phyloP scores from a whole-genome alignment of 1,284 basidiomycete genomes.

The Papiliotrema flavescens region DNA sequence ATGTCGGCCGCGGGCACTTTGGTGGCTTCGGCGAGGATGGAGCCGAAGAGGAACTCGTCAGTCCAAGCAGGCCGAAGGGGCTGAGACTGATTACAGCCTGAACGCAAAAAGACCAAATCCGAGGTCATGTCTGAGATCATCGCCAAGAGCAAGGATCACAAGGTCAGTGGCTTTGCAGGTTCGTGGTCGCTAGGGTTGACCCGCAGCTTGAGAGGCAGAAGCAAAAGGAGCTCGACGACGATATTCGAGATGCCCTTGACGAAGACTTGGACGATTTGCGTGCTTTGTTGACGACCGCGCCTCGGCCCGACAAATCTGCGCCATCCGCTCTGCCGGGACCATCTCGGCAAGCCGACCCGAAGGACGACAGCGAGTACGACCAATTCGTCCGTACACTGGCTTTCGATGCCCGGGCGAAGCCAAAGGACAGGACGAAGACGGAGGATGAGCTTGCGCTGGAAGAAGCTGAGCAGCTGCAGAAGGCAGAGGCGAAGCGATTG shows the following conservation, averaged over 20 bases:
- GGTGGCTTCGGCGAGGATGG: conserved; percentile 74
- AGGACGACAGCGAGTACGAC: conserved; percentile 64
- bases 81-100: conserved; percentile 55
- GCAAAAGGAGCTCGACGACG: conserved; percentile 80
- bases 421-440: conserved; percentile 93
- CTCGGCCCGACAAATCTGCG: conserved; percentile 50
- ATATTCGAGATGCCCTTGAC: conserved; percentile 83
- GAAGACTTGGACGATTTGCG: conserved; percentile 80
- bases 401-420: conserved; percentile 88
- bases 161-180: conserved; percentile 54
- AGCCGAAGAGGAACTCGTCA: conserved; percentile 53
- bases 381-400: conserved; percentile 86
- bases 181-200: neutral
- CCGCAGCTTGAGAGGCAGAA: conserved; percentile 76
- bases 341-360: conserved; percentile 15
- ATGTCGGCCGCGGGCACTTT: conserved; percentile 71
- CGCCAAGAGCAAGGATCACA: conserved; percentile 93
- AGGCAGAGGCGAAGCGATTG: conserved; percentile 73
- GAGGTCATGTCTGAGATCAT: conserved; percentile 99
- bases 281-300: conserved; percentile 63
- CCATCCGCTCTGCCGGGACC: conserved; percentile 23
- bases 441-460: conserved; percentile 90
- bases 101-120: conserved; percentile 81
- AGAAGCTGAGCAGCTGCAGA: conserved; percentile 80
- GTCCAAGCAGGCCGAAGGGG: conserved; percentile 13